Evolutionary conservation across 2,329 filamentous ascomycete genomes (phyloP), one percentile per base, ranked within the genome.

Genomic region (Ilyonectria robusta): DNA sequence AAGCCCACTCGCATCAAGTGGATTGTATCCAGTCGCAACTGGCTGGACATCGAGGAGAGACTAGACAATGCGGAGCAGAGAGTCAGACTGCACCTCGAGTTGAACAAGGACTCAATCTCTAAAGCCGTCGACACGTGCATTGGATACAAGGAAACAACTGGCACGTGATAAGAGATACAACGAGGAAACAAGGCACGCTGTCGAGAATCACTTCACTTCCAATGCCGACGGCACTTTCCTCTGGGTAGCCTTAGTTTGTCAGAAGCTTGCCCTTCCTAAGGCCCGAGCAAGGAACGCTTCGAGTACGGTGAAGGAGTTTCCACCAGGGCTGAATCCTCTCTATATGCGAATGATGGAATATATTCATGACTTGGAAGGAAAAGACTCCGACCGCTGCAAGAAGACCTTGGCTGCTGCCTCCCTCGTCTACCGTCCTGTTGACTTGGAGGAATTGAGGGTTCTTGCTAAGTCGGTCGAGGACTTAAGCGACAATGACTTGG

Each of bases 301-400:
- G 23, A 54, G 63, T 2, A 47, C 60, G n/a, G 62, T 81, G 4
- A 47, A 67, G 10, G 31, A 33, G 31, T 79, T 83, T 37, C 81
- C 80, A 6, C 58, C 74, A 1, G 79, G 79, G 0, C 77, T 85
- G 0, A 50, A 81, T 37, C 4, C 62, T 1, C 65, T 85, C 1
- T 85, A 85, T 61, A 6, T 65, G 1, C 72, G 73, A 15, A 85
- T 85, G 81, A 72, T 84, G 31, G 35, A 70, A 0, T 70, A 78
- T 6, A 79, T 85, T 10, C 13, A 50, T 6, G 17, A 64, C 2
- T 78, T 71, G 2, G 66, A 78, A 26, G 23, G 23, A 26, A 26
- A 26, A 1, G 69, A 81, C 65, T 63, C 70, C 4, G 55, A 78
- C 0, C 44, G 78, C 5, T 84, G 78, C 69, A 73, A 65, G 56